phyloP scores from a whole-genome alignment of 192 early-diverging fungal genomes.

The Anaeromyces robustus region DNA sequence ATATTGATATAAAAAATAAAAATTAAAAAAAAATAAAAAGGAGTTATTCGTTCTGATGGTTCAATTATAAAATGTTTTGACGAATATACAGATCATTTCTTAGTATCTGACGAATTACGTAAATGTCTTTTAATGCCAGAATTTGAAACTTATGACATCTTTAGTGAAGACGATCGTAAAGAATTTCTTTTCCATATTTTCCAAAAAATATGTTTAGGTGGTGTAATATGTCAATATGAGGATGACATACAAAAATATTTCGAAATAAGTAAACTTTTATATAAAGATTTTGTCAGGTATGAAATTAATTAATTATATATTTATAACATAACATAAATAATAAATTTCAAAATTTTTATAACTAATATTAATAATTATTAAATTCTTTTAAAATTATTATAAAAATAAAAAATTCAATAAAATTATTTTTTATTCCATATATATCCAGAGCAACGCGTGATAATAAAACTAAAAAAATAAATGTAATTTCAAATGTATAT shows the following conservation, averaged over 20 bases:
- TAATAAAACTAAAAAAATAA: slow-evolving; percentile 8
- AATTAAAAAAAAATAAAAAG: neutral
- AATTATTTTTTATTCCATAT: too few relatives aligned
- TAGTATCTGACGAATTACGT: slow-evolving; percentile 30
- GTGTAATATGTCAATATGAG: slow-evolving; percentile 34
- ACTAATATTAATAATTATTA: too few relatives aligned
- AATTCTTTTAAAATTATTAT: too few relatives aligned
- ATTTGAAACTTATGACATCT: slow-evolving; percentile 15
- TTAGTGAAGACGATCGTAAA: slow-evolving; percentile 15
- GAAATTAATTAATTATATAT: neutral
- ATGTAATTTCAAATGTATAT: slow-evolving; percentile 19
- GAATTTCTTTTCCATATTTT: slow-evolving; percentile 39
- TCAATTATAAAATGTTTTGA: slow-evolving; percentile 31
- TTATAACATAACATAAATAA: too few relatives aligned
- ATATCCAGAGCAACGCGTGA: slow-evolving; percentile 17
- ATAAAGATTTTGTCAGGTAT: slow-evolving; percentile 32
- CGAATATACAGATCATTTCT: slow-evolving; percentile 15
- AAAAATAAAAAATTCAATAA: too few relatives aligned
- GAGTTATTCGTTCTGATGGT: slow-evolving; percentile 16
- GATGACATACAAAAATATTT: slow-evolving; percentile 28
- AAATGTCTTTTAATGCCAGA: slow-evolving; percentile 21
- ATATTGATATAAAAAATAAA: too few relatives aligned
- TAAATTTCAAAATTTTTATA: too few relatives aligned
- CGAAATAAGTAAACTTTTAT: slow-evolving; percentile 20
- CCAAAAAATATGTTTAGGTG: slow-evolving; percentile 26